Base-by-base conservation (phyloP, 2,329 filamentous ascomycete genomes). In the Fusarium mundagurra region DNA sequence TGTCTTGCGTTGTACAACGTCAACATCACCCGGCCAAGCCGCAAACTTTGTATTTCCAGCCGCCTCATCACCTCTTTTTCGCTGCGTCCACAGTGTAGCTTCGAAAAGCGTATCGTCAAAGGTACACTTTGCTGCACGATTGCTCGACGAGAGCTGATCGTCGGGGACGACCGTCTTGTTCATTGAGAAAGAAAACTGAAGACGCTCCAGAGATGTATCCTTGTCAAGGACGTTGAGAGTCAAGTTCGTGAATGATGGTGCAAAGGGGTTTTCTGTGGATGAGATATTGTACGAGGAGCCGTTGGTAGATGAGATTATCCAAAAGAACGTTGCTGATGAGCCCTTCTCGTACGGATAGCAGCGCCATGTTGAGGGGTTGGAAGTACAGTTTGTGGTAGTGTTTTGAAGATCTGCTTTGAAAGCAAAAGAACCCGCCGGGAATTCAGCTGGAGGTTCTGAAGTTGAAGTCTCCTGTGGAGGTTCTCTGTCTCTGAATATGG, bases 341-440 rank as follows among this genome's bases (percentile, higher is more conserved):
- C 84, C 82, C 18, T 72, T 54, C 8, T 81, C 81, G 76, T 87
- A 88, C 3, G 91, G 90, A 69, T 87, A 89, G 83, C 92, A 93
- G 62, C 84, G 84, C 89, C 91, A 93, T 3, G 90, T 90, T 9
- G 84, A 81, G 0, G 87, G 73, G 73, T 89, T 87, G 20, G 88
- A 85, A 2, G 90, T 91, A 81, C 92, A 93, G 55, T 84, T 84
- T 12, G 88, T 87, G 22, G 83, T 81, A 5, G 87, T 82, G 10
- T 84, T 87, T 57, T 86, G 83, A 44, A 93, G 87, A 67, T 87
- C 88, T 29, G 90, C 90, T 12, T 87, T 84, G 74, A 93, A 85
- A 43, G 88, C 84, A 80, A 90, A 93, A n/a, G 88, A 86, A 11
- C 92, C 92, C 3, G 87, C 82, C 4, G 92, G 92, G 75, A 92